A percentile compares a stretch with the other conserved stretches of the same genome.
Conservation (phyloP, 2,329 filamentous ascomycete species). For the Clonostachys sp. region DNA sequence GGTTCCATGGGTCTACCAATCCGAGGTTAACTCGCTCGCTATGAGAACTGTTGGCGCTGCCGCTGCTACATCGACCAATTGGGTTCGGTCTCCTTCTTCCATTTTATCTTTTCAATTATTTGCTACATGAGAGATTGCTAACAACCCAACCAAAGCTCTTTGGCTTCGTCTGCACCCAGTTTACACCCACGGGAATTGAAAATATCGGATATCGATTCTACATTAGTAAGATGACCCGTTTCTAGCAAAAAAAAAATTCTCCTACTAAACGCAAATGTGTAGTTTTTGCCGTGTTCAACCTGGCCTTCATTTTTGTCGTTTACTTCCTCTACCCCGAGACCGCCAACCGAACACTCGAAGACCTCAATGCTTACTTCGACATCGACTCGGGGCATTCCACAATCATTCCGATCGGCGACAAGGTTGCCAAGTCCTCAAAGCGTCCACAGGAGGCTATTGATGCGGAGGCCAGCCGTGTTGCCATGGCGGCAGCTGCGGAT, state of each 20-base stretch:
- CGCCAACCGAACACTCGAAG: conserved; percentile 46
- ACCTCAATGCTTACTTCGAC: conserved; percentile 43
- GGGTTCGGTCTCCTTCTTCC: conserved; percentile 42
- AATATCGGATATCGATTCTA: conserved; percentile 45
- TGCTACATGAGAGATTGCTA: neutral
- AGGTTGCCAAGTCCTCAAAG: conserved; percentile 36
- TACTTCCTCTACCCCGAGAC: conserved; percentile 41
- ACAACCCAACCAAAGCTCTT: conserved; percentile 1
- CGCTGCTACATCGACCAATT: conserved; percentile 4
- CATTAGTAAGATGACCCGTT: conserved; percentile 8
- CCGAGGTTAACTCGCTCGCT: conserved; percentile 5
- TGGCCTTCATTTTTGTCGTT: conserved; percentile 31
- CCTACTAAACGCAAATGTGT: neutral
- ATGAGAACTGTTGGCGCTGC: conserved; percentile 4
- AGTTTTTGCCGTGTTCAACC: conserved; percentile 35
- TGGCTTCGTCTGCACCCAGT: conserved; percentile 35
- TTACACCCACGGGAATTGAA: conserved; percentile 58
- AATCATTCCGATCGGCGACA: conserved; percentile 40
- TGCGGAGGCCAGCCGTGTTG: conserved; percentile 6
- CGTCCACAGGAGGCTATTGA: conserved; percentile 42
- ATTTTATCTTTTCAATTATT: conserved; percentile 33
- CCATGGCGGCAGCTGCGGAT: neutral
- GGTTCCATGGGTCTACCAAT: conserved; percentile 2
- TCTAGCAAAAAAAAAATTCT: too few relatives aligned
- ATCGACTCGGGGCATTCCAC: conserved; percentile 12